Conservation (phyloP, 441 rosid genomes). For the Erysimum cheiri region DNA sequence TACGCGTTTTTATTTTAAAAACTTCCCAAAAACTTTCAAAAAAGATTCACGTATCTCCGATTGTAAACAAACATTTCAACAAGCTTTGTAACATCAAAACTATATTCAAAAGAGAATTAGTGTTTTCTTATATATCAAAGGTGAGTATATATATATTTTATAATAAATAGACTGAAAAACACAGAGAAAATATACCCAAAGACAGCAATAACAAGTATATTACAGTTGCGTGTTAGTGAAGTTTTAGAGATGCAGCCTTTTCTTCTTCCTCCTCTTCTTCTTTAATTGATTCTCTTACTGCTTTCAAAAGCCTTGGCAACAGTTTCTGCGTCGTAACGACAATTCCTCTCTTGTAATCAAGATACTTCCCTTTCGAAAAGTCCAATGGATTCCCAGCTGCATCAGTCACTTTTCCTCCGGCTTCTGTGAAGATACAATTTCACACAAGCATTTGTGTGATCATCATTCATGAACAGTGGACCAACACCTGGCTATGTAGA, state of each 20-base stretch:
- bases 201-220: constrained; percentile 33
- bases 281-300: constrained; percentile 74
- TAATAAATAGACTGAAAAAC: constrained; percentile 18
- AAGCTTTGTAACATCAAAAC: neutral
- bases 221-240: constrained; percentile 45
- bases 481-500: neutral
- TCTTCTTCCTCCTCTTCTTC: constrained; percentile 51
- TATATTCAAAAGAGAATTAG: constrained; percentile 26
- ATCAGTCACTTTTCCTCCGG: constrained; percentile 81
- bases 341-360: constrained; percentile 80
- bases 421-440: constrained; percentile 61
- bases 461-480: constrained; percentile 20
- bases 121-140: constrained; percentile 32
- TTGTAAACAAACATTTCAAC: neutral
- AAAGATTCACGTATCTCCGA: neutral
- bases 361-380: constrained; percentile 84
- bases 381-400: constrained; percentile 85
- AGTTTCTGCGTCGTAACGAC: constrained; percentile 85
- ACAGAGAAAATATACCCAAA: constrained; percentile 8
- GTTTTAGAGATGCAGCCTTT: constrained; percentile 31
- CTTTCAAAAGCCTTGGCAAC: constrained; percentile 81
- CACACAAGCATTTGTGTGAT: neutral
- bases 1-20: neutral
- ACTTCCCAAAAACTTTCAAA: neutral
- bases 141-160: neutral